phyloP scores from a whole-genome alignment of 2,329 filamentous ascomycete genomes.

The Gaeumannomyces sp. region DNA sequence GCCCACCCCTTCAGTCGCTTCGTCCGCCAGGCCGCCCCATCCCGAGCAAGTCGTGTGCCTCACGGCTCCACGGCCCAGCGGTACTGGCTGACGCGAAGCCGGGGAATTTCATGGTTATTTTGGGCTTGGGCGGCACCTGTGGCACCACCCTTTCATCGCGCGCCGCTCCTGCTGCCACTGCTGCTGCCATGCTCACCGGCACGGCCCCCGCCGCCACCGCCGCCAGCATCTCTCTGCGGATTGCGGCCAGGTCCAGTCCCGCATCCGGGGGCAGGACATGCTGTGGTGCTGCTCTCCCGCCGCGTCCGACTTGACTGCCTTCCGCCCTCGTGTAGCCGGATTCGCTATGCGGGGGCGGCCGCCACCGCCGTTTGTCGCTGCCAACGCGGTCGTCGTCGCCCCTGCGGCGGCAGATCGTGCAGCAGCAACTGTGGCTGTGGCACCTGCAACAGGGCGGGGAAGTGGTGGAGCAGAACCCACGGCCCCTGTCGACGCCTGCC shows the following conservation, averaged over 20 bases:
- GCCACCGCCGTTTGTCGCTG: background rate
- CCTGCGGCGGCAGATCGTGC: background rate
- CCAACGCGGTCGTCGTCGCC: background rate
- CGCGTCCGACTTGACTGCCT: slow-evolving; percentile 45
- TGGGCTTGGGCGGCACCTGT: slow-evolving; percentile 19
- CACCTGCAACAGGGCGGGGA: too few species aligned
- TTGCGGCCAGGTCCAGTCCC: background rate
- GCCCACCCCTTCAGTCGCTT: background rate
- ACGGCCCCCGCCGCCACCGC: background rate
- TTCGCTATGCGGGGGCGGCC: slow-evolving; percentile 28
- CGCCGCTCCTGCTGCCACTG: background rate
- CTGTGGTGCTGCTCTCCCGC: slow-evolving; percentile 41
- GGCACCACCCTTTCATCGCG: slow-evolving; percentile 6
- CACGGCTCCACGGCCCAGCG: slow-evolving; percentile 59
- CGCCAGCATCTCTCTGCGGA: background rate
- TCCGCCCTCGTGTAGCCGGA: slow-evolving; percentile 46
- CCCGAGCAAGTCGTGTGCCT: slow-evolving; percentile 61
- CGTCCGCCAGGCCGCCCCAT: slow-evolving; percentile 43
- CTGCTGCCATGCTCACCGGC: background rate
- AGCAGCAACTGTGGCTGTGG: too few species aligned
- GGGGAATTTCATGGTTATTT: slow-evolving; percentile 25
- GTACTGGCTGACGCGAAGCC: slow-evolving; percentile 42
- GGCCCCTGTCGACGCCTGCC: too few species aligned
- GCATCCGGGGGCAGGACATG: slow-evolving; percentile 32
- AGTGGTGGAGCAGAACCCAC: too few species aligned